Evolutionary conservation across 805 yeast genomes (phyloP), one percentile per base, ranked within the genome.

Genomic region (Phaffomyces opuntiae): DNA sequence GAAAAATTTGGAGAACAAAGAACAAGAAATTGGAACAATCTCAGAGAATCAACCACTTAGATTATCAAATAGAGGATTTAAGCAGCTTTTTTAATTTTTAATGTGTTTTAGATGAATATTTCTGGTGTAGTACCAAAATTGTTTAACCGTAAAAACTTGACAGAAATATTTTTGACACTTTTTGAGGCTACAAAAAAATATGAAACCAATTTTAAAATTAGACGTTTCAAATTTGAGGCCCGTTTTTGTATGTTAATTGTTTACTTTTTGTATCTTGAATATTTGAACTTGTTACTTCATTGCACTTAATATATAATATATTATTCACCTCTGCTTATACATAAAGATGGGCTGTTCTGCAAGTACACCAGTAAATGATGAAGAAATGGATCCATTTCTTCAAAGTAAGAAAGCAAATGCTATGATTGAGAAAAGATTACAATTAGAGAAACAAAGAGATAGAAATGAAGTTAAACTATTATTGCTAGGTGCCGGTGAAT

Each of bases 401-500:
- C 66, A 70, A 49, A 79, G 76, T 46, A 74, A 75, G 55, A 66
- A 68, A 45, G 73, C 79, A 27, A 80, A 81, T 48, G 82, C 77
- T 49, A 77, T 74, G 7, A 81, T 86, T 43, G 90, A 84, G 52
- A 81, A 80, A 56, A 67, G 79, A 16, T 59, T 85, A 45, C 74
- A 71, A 50, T 65, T 71, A 50, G 76, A 69, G 48, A 76, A 73
- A 49, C 75, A 74, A 48, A 66, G 70, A 40, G 80, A 75, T 39
- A 77, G 73, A 55, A 76, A 77, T 49, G 82, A 77, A 53, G 74
- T 83, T 33, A 87, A 83, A 61, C 69, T 91, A 49, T 65, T 91
- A 36, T 69, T 91, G n/a, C 66, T 89, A 33, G 96, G 98, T 37
- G 87, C 98, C 0, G 98, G 97, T 5, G 98, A 90, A 61, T 81